phyloP scores from a whole-genome alignment of 768 basidiomycete genomes.

The Tubosaeta brunneosetosa region DNA sequence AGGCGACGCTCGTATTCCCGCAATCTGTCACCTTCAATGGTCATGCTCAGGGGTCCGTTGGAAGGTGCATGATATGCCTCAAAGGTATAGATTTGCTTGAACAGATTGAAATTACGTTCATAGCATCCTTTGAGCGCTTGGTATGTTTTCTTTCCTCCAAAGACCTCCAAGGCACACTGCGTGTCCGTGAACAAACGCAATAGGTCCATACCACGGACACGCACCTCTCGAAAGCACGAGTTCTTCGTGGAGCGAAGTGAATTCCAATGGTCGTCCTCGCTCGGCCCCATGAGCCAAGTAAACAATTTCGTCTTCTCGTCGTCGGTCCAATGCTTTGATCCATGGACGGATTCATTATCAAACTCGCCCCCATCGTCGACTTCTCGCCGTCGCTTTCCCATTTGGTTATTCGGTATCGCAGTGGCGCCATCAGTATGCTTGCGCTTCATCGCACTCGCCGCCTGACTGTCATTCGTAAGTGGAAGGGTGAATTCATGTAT shows the following conservation, averaged over 20 bases:
- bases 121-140: slow-evolving; percentile 83
- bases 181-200: not conserved
- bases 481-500: slow-evolving; percentile 32
- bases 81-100: slow-evolving; percentile 77
- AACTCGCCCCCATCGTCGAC: slow-evolving; percentile 27
- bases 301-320: slow-evolving; percentile 78
- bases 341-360: slow-evolving; percentile 41
- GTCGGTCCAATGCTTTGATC: slow-evolving; percentile 83
- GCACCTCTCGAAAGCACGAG: slow-evolving; percentile 74
- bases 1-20: slow-evolving; percentile 71
- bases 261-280: slow-evolving; percentile 75
- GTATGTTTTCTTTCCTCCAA: slow-evolving; percentile 73
- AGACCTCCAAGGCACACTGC: slow-evolving; percentile 69
- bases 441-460: slow-evolving; percentile 31
- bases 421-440: slow-evolving; percentile 42
- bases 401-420: slow-evolving; percentile 18
- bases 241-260: slow-evolving; percentile 76
- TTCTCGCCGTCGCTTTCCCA: slow-evolving; percentile 30
- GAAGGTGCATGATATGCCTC: slow-evolving; percentile 43
- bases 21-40: slow-evolving; percentile 59
- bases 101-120: slow-evolving; percentile 79
- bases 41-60: slow-evolving; percentile 35
- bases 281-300: slow-evolving; percentile 69
- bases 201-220: slow-evolving; percentile 1
- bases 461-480: slow-evolving; percentile 23